Conservation (phyloP, 192 early-diverging fungal species). For the Jimgerdemannia lactiflua region DNA sequence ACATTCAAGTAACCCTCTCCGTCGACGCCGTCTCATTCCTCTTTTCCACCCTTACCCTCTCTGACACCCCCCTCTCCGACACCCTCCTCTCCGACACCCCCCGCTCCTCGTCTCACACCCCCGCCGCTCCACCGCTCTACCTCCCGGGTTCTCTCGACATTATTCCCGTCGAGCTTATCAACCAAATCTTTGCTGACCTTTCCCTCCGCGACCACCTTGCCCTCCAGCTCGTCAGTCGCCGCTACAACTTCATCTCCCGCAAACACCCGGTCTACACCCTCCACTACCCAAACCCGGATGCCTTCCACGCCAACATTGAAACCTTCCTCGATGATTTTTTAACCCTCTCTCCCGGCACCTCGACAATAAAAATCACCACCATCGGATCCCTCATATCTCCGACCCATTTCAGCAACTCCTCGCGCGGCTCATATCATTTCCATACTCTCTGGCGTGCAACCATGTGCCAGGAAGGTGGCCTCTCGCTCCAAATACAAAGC, state of each 20-base stretch:
- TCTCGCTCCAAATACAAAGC: background rate
- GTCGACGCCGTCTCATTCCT: background rate
- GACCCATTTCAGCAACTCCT: background rate
- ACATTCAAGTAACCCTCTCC: background rate
- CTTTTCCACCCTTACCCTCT: background rate
- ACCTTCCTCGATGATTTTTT: background rate
- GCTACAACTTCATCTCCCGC: background rate
- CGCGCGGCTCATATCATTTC: background rate
- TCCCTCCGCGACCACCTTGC: background rate
- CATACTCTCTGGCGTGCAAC: background rate
- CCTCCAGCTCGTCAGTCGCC: background rate
- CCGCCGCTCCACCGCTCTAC: background rate
- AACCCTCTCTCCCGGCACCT: background rate
- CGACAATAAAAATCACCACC: background rate
- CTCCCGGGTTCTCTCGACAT: background rate
- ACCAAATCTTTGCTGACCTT: background rate
- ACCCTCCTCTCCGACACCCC: background rate
- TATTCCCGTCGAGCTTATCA: background rate
- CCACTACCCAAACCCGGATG: background rate
- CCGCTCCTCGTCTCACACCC: background rate
- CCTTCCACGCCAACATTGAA: background rate
- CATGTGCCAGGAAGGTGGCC: background rate
- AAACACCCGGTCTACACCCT: background rate
- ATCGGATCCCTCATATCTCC: background rate
- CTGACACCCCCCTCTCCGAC: background rate